Evolutionary conservation across 768 basidiomycete genomes (phyloP), one percentile per base, ranked within the genome.

Genomic region (Rhizopogon vulgaris): DNA sequence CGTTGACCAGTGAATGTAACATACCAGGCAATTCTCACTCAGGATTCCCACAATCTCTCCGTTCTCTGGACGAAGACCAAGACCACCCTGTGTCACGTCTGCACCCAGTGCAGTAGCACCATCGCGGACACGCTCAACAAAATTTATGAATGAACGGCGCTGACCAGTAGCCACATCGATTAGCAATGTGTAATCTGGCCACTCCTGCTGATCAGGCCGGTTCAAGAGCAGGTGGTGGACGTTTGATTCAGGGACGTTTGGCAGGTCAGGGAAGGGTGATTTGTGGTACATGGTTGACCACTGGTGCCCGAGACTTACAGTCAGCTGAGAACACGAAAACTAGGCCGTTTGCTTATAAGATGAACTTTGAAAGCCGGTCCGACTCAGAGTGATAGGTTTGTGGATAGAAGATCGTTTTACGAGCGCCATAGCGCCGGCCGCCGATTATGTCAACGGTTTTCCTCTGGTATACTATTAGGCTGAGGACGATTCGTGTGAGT

Each of bases 11-110:
- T n/a, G 22, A 17, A 32, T 32, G 30, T 10, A 9, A 68, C 80
- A 57, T 62, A 84, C 84, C 58, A 79, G 59, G 38, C 76, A 83
- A 58, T 87, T 87, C 38, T 80, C 73, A 62, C 80, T 78, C 61
- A 84, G 72, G 24, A 87, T 78, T 2, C 82, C 85, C 18, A 87
- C 71, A 22, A 84, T 76, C 47, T 82, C 79, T 1, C 72, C 73
- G 17, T 72, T 66, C 38, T 71, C 71, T 1, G 63, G 65, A 14
- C 63, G 55, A 10, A 85, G 56, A 0, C 75, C 82, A 6, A 83
- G 68, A 0, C 84, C 82, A 2, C 81, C 81, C n/a, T 75, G 62
- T 1, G 67, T 56, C 4, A 64, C 55, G 4, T 77, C 69, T 22
- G 70, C 63, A 3, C 70, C 78, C 2, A 85, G 66, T 1, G 76